Base-by-base conservation (phyloP, 352 stramenopile species). In the Pythium periplocum region DNA sequence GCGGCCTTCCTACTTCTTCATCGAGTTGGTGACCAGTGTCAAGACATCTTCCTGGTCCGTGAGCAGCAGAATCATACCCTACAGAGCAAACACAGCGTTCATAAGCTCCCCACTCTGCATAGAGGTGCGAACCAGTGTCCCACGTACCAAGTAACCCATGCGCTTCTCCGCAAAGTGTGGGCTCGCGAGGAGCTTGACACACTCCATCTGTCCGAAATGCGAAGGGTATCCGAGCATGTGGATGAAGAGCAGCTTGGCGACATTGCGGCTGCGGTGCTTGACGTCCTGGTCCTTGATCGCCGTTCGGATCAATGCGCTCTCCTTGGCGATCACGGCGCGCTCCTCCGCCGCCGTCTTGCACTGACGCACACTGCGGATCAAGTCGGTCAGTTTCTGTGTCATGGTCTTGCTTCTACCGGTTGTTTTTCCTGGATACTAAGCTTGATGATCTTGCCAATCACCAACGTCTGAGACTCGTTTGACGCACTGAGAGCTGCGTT, bases 151-250 rank as follows among this genome's bases (percentile, higher is more conserved):
- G 61, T 99, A 99, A 51, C 96, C 97, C 78, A 99, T 99, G 58
- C 97, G 86, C 71, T 99, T 99, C 71, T 99, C 97, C n/a, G 90
- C 87, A 68, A 99, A 99, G 68, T 98, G 93, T 33, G 94, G 96
- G 43, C 92, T 98, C 9, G 98, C 97, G 61, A 99, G 99, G 37
- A 99, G 83, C 78, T 99, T 99, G 57, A 99, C 89, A 71, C 96
- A 99, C 78, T 99, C 97, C 81, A 99, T 98, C 72, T 99, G 97
- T 36, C 97, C 98, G 75, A 99, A 99, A 73, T 99, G 97, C 51
- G 94, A 99, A 48, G 97, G 96, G 71, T 99, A 99, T n/a, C 97
- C 97, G 30, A 99, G 79, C 96, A 99, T 99, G 83, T 99, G 97
- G 75, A 99, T 99, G 71, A 99, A 99, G 3, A 99, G 78, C 54